Base-by-base conservation (phyloP, 768 basidiomycete species). In the Sutorius australiensis region DNA sequence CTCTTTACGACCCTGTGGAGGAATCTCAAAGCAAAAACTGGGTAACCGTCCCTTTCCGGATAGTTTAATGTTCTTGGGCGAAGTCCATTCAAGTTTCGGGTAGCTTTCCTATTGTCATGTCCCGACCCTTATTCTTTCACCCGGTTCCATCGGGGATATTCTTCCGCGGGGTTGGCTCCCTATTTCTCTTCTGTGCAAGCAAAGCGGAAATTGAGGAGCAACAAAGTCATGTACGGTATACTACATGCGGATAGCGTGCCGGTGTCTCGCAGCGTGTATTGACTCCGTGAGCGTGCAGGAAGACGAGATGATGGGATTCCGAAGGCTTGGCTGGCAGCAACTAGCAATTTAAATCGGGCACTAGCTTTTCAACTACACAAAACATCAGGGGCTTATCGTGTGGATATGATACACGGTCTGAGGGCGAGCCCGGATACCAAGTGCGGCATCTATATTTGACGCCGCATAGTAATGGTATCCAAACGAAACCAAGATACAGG, bases 21-120 rank as follows among this genome's bases (percentile, higher is more conserved):
- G 58, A 73, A 82, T 40, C 65, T 87, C 53, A 86, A 87, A 64
- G 78, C 84, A 2, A 86, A 84, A 60, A 79, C 73, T 1, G 83
- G 84, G n/a, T 82, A 55, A 41, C 38, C 27, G 17, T 7, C n/a
- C n/a, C 41, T 21, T 9, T 37, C 37, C 44, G n/a, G 9, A 37
- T 19, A 43, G 42, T 40, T 51, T 21, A 21, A 32, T 19, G 13
- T 53, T 54, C 24, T 50, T 46, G 31, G 4, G 24, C 24, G 24
- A 24, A 24, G 24, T 24, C 24, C 24, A 24, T 2, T 24, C 24
- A 24, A 24, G 24, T 24, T 24, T 24, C 14, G 55, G 7, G 17
- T 14, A 12, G 16, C 27, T 37, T 37, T 51, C 38, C 21, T n/a
- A 38, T 33, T 51, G 30, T 17, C 19, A 38, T 33, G 41, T 12